These are phyloP conservation scores for Rutstroemia sp. DNA, from an alignment of 2,329 filamentous ascomycete species.

Conservation along the genomic window DNA sequence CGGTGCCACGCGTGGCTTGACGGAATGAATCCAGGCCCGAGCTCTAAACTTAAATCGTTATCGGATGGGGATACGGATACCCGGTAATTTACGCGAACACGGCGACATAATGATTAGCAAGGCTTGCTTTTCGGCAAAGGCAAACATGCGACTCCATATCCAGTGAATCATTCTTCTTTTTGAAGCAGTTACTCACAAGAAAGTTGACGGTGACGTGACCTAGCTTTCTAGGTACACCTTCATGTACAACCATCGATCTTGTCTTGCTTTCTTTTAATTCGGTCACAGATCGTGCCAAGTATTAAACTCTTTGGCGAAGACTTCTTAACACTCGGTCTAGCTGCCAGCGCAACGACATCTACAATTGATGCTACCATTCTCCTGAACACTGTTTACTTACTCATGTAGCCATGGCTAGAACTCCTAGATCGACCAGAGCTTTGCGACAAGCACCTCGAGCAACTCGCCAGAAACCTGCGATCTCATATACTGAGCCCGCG, in stretches of 20 bases:
- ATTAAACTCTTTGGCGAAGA: background rate
- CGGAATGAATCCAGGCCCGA: too few species aligned
- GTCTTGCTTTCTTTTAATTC: background rate
- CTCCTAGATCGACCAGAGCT: background rate
- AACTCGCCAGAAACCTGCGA: background rate
- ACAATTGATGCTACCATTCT: background rate
- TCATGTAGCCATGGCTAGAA: constrained; percentile 1
- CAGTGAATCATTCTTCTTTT: background rate
- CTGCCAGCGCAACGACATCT: background rate
- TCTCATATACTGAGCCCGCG: constrained; percentile 8
- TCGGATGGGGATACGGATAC: too few species aligned
- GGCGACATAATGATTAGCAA: too few species aligned
- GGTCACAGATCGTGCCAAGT: background rate
- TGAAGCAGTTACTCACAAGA: background rate
- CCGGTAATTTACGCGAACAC: too few species aligned
- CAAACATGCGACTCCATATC: too few species aligned
- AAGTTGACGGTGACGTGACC: background rate
- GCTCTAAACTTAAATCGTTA: too few species aligned
- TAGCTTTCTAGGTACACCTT: background rate
- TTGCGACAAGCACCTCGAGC: constrained; percentile 2
- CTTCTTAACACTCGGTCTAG: background rate
- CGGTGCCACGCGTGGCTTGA: too few species aligned
- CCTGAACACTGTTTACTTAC: background rate
- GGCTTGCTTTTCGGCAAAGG: too few species aligned
- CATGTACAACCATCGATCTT: background rate